Evolutionary conservation across 1,139 yeast genomes (phyloP), one percentile per base, ranked within the genome.

Genomic region (Taphrina populina): DNA sequence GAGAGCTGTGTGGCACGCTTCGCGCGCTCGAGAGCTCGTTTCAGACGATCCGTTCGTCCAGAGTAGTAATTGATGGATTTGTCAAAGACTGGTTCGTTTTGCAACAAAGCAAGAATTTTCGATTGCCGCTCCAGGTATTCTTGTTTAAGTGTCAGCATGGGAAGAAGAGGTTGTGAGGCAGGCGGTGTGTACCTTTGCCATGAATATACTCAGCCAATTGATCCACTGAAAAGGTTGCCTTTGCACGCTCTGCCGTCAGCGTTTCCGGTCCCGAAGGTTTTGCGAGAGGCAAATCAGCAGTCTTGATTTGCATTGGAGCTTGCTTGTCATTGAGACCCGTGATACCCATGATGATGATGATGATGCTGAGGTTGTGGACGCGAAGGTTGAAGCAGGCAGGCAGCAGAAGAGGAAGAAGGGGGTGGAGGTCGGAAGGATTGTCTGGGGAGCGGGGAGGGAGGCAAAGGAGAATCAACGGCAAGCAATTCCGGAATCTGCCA

Each of bases 1-100:
- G 57, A 51, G 10, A 52, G 32, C 39, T 52, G 57, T 10, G 52
- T 52, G 3, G 45, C 34, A n/a, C 57, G 44, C 45, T 52, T 52
- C 15, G 43, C 52, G 13, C 57, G 32, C 26, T 36, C 57, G 7
- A 52, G 39, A 13, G 57, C 57, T 10, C 52, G 52, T 46, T 44
- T 43, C 21, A 52, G 39, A n/a, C 52, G 37, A 30, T 52, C 57
- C 3, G 40, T 40, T 29, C 57, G 39, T 13, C 57, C 57, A 11
- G 21, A 35, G 34, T 52, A 44, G 27, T 52, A 52, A 27, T 52
- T 52, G 45, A 37, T 36, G 5, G 57, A 36, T 30, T 52, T 52
- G 45, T 45, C 30, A 35, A 52, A 37, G 41, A 45, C 43, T 11
- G 57, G 57, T 15, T 52, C 57, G 17, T 33, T 21, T 24, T 52